Base-by-base conservation (phyloP, 345 rosid genomes). In the Salix caprea region DNA sequence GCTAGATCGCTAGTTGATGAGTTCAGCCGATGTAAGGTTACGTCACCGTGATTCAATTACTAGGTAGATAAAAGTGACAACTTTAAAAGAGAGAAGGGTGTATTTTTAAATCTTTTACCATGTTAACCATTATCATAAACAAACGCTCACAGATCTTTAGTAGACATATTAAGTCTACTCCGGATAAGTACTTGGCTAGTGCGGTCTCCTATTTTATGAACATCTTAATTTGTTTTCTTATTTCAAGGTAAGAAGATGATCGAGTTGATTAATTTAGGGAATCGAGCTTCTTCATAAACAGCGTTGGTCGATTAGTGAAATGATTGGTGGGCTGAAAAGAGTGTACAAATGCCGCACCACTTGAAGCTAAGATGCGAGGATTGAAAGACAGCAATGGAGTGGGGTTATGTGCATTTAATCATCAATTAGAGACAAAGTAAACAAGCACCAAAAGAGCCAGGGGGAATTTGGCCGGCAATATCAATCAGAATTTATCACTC, bases 381-480 rank as follows among this genome's bases (percentile, higher is more conserved):
- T 58, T 70, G 56, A 61, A 74, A 56, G 69, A 72, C 71, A 46
- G 39, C 36, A n/a, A 42, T 32, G 13, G 74, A 70, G 75, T 44
- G 65, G 77, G 50, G 36, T 50, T 68, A 28, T 69, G 67, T 69
- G 50, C 52, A 77, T 72, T 42, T 71, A 2, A 60, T n/a, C 30
- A 24, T 71, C 71, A 64, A 79, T 77, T 79, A 69, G 56, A 65
- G 76, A 77, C 83, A 79, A 79, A 71, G 78, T 50, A 85, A 77
- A 44, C 79, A 30, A 74, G 79, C 24, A 44, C 32, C 21, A 72
- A 74, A 77, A 80, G 70, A 62, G 64, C 65, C 23, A 1, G 70
- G 44, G 36, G 76, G 83, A 37, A 78, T 79, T 75, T 77, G 80
- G 79, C 80, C 39, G 80, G 69, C 85, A 73, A 75, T 34, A 68